Percentiles rank a stretch among this genome's conserved stretches.
Conservation (phyloP, 176 grass and related monocot species). For the Ensete ventricosum region DNA sequence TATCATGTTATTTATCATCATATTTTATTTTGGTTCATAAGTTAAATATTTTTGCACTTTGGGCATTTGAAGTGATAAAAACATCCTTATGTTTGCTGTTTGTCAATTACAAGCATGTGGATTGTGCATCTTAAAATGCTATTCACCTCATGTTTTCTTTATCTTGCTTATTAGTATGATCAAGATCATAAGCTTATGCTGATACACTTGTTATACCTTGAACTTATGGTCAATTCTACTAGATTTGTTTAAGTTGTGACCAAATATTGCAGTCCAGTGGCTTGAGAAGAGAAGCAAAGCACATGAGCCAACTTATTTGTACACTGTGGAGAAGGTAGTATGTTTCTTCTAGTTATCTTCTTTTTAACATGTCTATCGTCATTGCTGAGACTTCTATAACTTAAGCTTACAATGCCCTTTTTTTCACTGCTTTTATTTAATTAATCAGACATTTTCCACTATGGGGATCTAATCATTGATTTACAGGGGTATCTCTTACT, state of each 20-base stretch:
- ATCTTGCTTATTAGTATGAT: neutral
- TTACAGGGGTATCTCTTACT: conserved; percentile 18
- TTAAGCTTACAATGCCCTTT: neutral
- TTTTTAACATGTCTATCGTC: neutral
- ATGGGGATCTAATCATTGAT: neutral
- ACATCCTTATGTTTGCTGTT: no score
- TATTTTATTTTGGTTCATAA: neutral
- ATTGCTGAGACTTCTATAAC: neutral
- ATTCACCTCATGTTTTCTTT: neutral
- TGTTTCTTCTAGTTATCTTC: no score
- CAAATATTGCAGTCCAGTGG: conserved; percentile 13
- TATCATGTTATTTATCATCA: neutral
- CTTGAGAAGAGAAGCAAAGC: conserved; percentile 22
- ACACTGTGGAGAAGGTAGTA: conserved; percentile 18
- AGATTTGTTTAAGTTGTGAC: neutral
- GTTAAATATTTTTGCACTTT: neutral
- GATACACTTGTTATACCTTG: neutral
- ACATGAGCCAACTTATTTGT: conserved; percentile 9
- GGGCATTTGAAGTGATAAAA: neutral
- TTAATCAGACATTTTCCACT: no score
- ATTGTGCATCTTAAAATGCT: no score
- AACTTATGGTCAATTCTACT: conserved; percentile 1
- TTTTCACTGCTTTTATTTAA: no score
- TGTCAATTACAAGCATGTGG: no score
- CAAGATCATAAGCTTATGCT: neutral